Conservation (phyloP, 2,329 filamentous ascomycete genomes). For the Rhinocladiella similis region DNA sequence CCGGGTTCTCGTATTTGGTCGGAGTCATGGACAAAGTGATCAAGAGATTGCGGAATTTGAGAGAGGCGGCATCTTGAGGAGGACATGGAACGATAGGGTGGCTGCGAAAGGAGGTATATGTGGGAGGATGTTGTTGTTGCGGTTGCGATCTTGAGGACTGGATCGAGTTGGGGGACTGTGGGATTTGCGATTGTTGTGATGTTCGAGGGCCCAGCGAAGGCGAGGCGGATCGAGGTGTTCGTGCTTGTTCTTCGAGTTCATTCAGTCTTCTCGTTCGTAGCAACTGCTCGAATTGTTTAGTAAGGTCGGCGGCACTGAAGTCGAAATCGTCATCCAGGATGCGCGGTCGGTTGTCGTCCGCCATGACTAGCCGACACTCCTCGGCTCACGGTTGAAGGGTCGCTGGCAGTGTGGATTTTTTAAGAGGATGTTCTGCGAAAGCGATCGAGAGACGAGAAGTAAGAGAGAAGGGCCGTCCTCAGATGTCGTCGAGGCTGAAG, state of each 20-base stretch:
- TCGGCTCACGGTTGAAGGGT: not conserved
- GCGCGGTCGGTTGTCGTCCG: slow-evolving; percentile 22
- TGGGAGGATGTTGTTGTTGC: slow-evolving; percentile 47
- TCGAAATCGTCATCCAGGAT: slow-evolving; percentile 36
- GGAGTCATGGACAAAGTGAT: slow-evolving; percentile 85
- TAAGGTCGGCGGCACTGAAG: slow-evolving; percentile 77
- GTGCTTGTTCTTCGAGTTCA: slow-evolving; percentile 66
- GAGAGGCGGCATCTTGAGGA: slow-evolving; percentile 68
- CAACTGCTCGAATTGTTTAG: slow-evolving; percentile 81
- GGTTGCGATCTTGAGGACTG: slow-evolving; percentile 32
- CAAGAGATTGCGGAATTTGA: slow-evolving; percentile 79
- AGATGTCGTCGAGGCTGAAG: not conserved
- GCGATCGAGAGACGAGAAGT: not conserved
- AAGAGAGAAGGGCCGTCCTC: not conserved
- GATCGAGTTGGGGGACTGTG: slow-evolving; percentile 30
- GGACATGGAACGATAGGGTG: slow-evolving; percentile 72
- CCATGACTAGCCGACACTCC: slow-evolving; percentile 13
- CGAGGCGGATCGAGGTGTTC: slow-evolving; percentile 51
- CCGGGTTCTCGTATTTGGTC: slow-evolving; percentile 93
- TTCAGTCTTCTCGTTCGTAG: slow-evolving; percentile 85
- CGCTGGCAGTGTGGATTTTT: too few species aligned
- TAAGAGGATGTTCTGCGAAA: slow-evolving; percentile 2
- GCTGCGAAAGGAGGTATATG: slow-evolving; percentile 63
- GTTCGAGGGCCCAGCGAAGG: slow-evolving; percentile 22
- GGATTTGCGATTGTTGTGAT: slow-evolving; percentile 18